phyloP scores from a whole-genome alignment of 306 rosid species.

The Cucurbita ficifolia region DNA sequence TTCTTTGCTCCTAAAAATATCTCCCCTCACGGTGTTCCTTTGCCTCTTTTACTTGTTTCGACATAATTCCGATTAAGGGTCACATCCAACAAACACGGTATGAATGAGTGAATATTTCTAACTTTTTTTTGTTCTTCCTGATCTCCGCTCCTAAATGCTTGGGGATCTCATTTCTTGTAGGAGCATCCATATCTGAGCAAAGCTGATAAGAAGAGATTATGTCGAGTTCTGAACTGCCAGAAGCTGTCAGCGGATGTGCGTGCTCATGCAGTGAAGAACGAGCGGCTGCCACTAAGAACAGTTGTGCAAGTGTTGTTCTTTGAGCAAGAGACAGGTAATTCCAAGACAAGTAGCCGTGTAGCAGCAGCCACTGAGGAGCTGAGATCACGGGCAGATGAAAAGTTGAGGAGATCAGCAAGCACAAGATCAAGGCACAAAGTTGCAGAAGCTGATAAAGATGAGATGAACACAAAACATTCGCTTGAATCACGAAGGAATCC shows the following conservation, averaged over 20 bases:
- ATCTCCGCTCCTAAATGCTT: no score
- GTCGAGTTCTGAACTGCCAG: conserved; percentile 13
- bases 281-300: conserved; percentile 11
- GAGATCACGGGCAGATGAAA: not conserved
- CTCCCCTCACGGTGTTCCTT: no score
- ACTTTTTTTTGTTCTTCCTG: no score
- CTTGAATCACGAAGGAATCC: not conserved
- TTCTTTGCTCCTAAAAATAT: no score
- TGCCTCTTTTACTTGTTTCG: no score
- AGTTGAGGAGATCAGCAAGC: not conserved
- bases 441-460: not conserved
- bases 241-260: conserved; percentile 5
- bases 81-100: no score
- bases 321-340: conserved; percentile 3
- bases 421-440: not conserved
- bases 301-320: conserved; percentile 11
- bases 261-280: conserved; percentile 9
- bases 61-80: no score
- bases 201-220: conserved; percentile 1
- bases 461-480: not conserved
- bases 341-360: not conserved
- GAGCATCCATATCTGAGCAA: conserved; percentile 13
- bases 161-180: not conserved
- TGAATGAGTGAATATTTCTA: no score
- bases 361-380: not conserved